Evolutionary conservation across 2,329 filamentous ascomycete species (phyloP), one percentile per base, ranked within the genome.

Genomic region (Diplodia scrobiculata): DNA sequence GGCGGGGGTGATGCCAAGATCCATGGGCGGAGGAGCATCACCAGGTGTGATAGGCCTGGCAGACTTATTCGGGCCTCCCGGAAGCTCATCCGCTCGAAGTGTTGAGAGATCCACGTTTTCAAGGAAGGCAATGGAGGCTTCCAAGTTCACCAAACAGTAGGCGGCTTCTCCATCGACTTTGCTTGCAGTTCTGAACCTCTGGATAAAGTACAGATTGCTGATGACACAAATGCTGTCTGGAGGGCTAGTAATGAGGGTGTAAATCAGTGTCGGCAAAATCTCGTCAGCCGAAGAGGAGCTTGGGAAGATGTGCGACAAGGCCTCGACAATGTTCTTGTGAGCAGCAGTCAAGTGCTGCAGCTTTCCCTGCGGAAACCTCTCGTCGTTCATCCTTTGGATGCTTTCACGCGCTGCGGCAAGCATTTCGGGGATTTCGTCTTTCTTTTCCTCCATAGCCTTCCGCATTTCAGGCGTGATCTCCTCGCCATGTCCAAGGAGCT

Each of bases 211-310:
- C n/a, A 96, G 82, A 75, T 99, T 96, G 81, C 94, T 98, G 73
- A 97, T 92, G 65, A 93, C 89, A 76, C 93, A 91, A 55, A 98
- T 88, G 38, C 89, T 86, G 76, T 95, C 91, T 0, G 93, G 90
- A 0, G 92, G 89, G 52, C 93, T 89, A 2, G 92, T 97, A 74
- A 99, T 96, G 68, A 99, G 85, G 0, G 92, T 91, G 79, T 96
- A 99, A 68, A 99, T 99, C 69, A 99, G 84, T 77, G 96, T 97
- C 0, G 95, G 95, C 76, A 99, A 88, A 65, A 99, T 96, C 78
- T 98, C 95, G 74, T 99, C 95, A 2, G 95, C 95, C 0, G 95
- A 98, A 0, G 95, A 97, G 0, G 86, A 86, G 0, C 93, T 86
- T 9, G 87, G 85, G 65, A 89, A 84, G 21, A 89, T 79, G 64